These are phyloP conservation scores for Chrysoporthe deuterocubensis DNA, from an alignment of 2,329 filamentous ascomycete genomes.

Conservation along the genomic window DNA sequence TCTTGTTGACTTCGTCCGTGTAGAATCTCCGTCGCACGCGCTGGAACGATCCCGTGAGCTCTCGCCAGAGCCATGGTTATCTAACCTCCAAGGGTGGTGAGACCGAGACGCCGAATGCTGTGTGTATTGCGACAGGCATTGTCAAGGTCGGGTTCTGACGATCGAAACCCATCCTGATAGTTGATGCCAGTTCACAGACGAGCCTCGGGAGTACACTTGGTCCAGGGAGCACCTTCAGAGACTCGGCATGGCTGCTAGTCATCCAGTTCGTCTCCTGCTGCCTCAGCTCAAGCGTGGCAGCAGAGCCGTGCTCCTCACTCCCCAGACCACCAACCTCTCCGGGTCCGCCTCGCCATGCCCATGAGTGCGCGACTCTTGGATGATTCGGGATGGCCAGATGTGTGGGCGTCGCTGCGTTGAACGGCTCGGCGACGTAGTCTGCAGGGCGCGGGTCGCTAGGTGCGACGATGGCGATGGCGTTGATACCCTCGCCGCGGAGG, in stretches of 20 bases:
- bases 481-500: not conserved
- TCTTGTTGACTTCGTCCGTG: not conserved
- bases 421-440: no score
- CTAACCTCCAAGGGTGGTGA: not conserved
- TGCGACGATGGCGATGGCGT: not conserved
- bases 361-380: no score
- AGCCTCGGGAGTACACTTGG: not conserved
- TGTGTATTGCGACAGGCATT: not conserved
- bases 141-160: not conserved
- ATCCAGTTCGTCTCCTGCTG: not conserved
- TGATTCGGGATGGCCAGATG: no score
- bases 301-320: not conserved
- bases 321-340: no score
- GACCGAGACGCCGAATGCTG: not conserved
- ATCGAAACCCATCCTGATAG: not conserved
- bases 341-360: no score
- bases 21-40: not conserved
- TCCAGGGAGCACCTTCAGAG: not conserved
- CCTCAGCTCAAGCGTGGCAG: not conserved
- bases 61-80: not conserved
- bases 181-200: not conserved
- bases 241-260: not conserved
- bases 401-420: no score
- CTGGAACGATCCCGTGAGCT: not conserved
- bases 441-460: no score